Evolutionary conservation across 2,329 filamentous ascomycete species (phyloP), one percentile per base, ranked within the genome.

Genomic region (Fusarium newnesense): DNA sequence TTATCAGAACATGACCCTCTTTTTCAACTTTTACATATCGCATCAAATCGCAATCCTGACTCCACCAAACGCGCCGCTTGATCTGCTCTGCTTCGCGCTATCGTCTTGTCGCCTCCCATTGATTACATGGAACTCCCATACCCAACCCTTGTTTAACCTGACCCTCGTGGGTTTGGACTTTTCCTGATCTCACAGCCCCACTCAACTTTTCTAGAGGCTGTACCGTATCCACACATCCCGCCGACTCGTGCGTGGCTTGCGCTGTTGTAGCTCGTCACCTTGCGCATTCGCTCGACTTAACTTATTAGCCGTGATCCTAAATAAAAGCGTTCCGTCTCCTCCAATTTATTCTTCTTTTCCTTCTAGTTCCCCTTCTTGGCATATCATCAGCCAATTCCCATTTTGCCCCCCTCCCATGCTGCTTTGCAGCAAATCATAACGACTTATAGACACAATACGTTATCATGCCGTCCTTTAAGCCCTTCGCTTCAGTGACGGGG

Each of bases 401-500:
- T 49, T 59, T 50, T 54, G 52, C 42, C 37, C 43, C 40, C 50
- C 46, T 28, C 59, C 49, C 40, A 60, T 60, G 66, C 71, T 68
- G 64, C 62, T 53, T 40, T 57, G 59, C 74, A 73, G 70, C 70
- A 69, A 57, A 47, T 37, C 46, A 58, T 36, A 50, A 49, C 36
- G 30, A 69, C 59, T 52, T 49, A 69, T 58, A 71, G 52, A 69
- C 40, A 60, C 44, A 54, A 61, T 67, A 69, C 74, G 47, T 66
- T 64, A 83, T 78, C 75, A 90, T 89, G 87, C 87, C 86, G 68
- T 87, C 85, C 32, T 88, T 89, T 73, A 89, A 89, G 64, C 87
- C 87, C 50, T 88, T 90, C 75, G 84, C 84, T 26, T 84, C 86
- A 44, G 86, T 87, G 73, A 86, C 84, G 24, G 85, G 85, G 68